phyloP scores from a whole-genome alignment of 495 filamentous ascomycete genomes.

The Aspergillus conjunctus region DNA sequence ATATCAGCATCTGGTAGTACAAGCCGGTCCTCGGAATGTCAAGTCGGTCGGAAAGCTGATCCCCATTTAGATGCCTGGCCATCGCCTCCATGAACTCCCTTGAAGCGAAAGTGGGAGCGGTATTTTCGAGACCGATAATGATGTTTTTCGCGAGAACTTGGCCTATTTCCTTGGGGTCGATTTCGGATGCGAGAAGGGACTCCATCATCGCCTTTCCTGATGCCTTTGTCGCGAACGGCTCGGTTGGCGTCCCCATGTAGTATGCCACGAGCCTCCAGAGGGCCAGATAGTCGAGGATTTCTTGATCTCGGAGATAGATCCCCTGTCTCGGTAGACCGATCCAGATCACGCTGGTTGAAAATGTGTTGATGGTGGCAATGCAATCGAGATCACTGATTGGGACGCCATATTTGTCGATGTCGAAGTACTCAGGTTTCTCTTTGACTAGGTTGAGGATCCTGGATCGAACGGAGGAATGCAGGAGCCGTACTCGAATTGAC shows the following conservation, averaged over 20 bases:
- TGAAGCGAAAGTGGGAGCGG: conserved; percentile 64
- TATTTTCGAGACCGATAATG: conserved; percentile 62
- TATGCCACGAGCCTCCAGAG: conserved; percentile 75
- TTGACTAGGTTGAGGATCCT: conserved; percentile 62
- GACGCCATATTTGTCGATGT: conserved; percentile 58
- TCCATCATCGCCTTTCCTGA: conserved; percentile 66
- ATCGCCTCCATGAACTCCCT: conserved; percentile 64
- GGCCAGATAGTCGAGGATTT: conserved; percentile 69
- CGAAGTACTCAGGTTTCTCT: conserved; percentile 62
- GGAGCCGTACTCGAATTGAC: conserved; percentile 70
- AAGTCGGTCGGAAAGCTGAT: conserved; percentile 59
- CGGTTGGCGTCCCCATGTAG: conserved; percentile 68
- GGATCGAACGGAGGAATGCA: conserved; percentile 70
- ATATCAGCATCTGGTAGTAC: conserved; percentile 62
- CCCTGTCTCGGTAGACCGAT: conserved; percentile 71
- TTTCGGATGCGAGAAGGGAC: conserved; percentile 60
- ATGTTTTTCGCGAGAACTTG: conserved; percentile 72
- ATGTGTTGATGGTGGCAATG: conserved; percentile 69
- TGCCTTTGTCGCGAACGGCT: conserved; percentile 54
- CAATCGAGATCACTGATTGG: conserved; percentile 78
- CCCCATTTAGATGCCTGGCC: conserved; percentile 70
- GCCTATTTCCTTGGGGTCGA: conserved; percentile 62
- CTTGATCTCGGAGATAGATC: conserved; percentile 62
- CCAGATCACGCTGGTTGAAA: conserved; percentile 68
- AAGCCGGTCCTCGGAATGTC: conserved; percentile 56